These are phyloP conservation scores for Penicillium cataractarum DNA, from an alignment of 495 filamentous ascomycete genomes.

Conservation along the genomic window DNA sequence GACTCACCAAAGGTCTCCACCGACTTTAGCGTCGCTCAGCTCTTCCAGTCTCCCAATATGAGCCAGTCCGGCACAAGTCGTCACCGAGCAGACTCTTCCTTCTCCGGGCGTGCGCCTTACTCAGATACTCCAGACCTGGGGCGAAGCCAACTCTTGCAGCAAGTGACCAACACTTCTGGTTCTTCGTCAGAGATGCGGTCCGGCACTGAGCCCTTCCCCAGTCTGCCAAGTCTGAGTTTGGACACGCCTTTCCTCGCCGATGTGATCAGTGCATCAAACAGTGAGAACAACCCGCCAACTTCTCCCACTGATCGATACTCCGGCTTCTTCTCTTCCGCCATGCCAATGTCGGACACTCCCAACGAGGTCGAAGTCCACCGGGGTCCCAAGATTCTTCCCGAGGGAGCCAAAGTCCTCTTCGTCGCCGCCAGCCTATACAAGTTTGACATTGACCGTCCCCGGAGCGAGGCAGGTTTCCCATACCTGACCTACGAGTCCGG, in stretches of 20 bases:
- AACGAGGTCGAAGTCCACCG: constrained; percentile 25
- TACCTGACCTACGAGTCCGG: constrained; percentile 95
- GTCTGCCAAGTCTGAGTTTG: constrained; percentile 44
- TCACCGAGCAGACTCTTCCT: constrained; percentile 37
- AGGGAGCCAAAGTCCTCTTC: constrained; percentile 68
- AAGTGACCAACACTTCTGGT: constrained; percentile 26
- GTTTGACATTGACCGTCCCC: constrained; percentile 92
- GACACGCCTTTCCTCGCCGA: constrained; percentile 51
- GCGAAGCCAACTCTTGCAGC: constrained; percentile 37
- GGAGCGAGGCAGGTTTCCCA: constrained; percentile 90
- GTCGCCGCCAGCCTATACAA: constrained; percentile 92
- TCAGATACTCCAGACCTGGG: constrained; percentile 26
- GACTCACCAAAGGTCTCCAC: constrained; percentile 60
- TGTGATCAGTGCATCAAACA: constrained; percentile 29
- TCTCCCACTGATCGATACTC: constrained; percentile 53
- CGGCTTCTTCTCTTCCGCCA: constrained; percentile 80
- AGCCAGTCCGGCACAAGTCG: constrained; percentile 34
- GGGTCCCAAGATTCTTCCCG: constrained; percentile 16
- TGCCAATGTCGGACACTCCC: constrained; percentile 74
- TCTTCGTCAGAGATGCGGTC: constrained; percentile 9
- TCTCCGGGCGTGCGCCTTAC: constrained; percentile 31
- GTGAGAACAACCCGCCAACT: constrained; percentile 30
- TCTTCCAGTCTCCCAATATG: constrained; percentile 42
- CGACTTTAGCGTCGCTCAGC: constrained; percentile 48
- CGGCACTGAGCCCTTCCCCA: constrained; percentile 41